Base-by-base conservation (phyloP, 116 monocot genomes). In the Cymodocea nodosa region DNA sequence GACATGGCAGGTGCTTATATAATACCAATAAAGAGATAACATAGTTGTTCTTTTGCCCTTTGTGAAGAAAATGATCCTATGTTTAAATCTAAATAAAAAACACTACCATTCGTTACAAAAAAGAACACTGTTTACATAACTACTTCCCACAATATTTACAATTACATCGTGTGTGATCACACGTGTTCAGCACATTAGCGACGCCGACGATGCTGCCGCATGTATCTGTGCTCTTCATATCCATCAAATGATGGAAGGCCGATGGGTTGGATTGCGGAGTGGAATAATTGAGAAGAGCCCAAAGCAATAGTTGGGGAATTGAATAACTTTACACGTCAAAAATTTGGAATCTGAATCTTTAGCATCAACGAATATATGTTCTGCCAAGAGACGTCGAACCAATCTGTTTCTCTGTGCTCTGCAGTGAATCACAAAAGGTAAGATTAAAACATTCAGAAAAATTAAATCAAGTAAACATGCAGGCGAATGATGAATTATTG, bases 301-400 rank as follows among this genome's bases (percentile, higher is more conserved):
- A 25, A 23, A 57, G 23, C 20, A 23, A 24, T 57, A 22, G 7
- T 57, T 22, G 44, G 44, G 11, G 11, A 44, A 44, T 44, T 25
- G 12, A 57, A 57, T 61, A 61, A 61, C 61, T 61, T 15, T 61
- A 35, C 35, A 61, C 17, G 61, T 17, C 34, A 37, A 61, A 34
- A 61, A 17, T 6, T 36, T 30, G 36, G 61, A 35, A 23, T 35
- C 4, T 49, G n/a, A 19, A 13, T 13, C 19, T 48, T 50, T 9
- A 18, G 8, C 52, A 39, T 87, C 77, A 93, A 25, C 93, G 72
- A 54, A 93, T 93, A 18, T 93, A 78, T 40, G 78, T 79, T 76
- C 93, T 85, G 6, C 83, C 89, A 63, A 85, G 77, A 51, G 89
- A 93, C 25, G 73, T 76, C 15, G 83, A 81, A 52, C 93, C 93